phyloP scores from a whole-genome alignment of 768 basidiomycete species.

The Lactarius sp. region DNA sequence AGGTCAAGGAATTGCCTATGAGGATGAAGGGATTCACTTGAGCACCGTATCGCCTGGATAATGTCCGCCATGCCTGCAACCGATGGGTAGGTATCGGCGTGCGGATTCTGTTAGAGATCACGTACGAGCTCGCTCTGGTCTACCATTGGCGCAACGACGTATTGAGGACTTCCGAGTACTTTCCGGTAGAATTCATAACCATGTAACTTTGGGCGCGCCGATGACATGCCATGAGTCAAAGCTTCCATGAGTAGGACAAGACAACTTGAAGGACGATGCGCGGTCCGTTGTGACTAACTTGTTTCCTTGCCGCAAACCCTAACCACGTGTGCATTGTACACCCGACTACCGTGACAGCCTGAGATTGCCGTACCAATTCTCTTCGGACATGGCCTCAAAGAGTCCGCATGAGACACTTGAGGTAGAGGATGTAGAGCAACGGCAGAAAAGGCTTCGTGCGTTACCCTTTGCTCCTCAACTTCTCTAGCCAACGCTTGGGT shows the following conservation, averaged over 20 bases:
- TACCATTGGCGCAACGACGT: constrained; percentile 96
- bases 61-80: constrained; percentile 78
- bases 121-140: constrained; percentile 94
- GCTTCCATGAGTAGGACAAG: constrained; percentile 5
- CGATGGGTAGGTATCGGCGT: neutral
- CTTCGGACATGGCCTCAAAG: constrained; percentile 2
- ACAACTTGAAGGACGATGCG: too few relatives aligned
- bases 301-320: neutral
- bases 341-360: too few relatives aligned
- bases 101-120: constrained; percentile 22
- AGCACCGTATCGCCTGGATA: constrained; percentile 79
- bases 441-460: constrained; percentile 26
- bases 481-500: neutral
- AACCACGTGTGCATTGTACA: neutral
- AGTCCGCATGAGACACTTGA: constrained; percentile 10
- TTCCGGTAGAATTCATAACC: constrained; percentile 84
- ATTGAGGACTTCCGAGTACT: constrained; percentile 80
- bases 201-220: constrained; percentile 40
- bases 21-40: constrained; percentile 44
- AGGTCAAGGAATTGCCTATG: constrained; percentile 10
- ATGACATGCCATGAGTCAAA: neutral
- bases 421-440: constrained; percentile 18
- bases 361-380: too few relatives aligned
- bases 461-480: neutral
- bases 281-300: too few relatives aligned